These are phyloP conservation scores for Xylaria palmicola DNA, from an alignment of 495 filamentous ascomycete genomes.

Conservation along the genomic window DNA sequence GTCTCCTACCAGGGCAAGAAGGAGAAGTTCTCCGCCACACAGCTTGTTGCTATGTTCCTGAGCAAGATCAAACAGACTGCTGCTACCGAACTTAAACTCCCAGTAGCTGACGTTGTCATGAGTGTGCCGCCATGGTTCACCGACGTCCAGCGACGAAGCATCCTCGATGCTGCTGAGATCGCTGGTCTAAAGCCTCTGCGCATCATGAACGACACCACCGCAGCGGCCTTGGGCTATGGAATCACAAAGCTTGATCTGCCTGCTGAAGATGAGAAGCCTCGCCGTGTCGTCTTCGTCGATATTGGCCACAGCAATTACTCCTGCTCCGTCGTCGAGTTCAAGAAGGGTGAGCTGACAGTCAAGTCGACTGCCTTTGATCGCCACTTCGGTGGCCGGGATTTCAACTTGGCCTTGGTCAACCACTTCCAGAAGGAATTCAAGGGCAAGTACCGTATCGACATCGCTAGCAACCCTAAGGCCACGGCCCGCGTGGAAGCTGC, in stretches of 20 bases:
- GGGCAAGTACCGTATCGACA: constrained; percentile 88
- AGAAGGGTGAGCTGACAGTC: constrained; percentile 93
- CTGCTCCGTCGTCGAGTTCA: constrained; percentile 91
- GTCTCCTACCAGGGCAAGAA: constrained; percentile 93
- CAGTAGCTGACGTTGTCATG: constrained; percentile 92
- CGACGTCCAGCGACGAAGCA: constrained; percentile 81
- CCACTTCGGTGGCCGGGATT: constrained; percentile 96
- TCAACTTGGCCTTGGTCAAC: constrained; percentile 91
- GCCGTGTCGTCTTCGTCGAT: constrained; percentile 89
- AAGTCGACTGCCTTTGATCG: constrained; percentile 91
- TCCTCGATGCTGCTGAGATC: constrained; percentile 93
- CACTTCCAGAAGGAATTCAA: constrained; percentile 95
- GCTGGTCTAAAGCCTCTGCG: constrained; percentile 89
- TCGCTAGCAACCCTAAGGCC: constrained; percentile 85
- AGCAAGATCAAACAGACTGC: constrained; percentile 90
- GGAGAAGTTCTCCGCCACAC: constrained; percentile 86
- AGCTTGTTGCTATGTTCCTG: constrained; percentile 92
- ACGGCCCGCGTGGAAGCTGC: constrained; percentile 80
- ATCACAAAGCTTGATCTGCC: constrained; percentile 97
- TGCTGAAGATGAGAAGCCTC: constrained; percentile 84
- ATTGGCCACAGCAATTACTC: constrained; percentile 97
- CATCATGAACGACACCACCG: constrained; percentile 97
- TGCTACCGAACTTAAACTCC: constrained; percentile 81
- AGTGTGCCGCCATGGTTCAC: constrained; percentile 97
- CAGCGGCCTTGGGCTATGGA: constrained; percentile 92